These are phyloP conservation scores for Halophytophthora polymorphica DNA, from an alignment of 352 stramenopile species.

Conservation along the genomic window DNA sequence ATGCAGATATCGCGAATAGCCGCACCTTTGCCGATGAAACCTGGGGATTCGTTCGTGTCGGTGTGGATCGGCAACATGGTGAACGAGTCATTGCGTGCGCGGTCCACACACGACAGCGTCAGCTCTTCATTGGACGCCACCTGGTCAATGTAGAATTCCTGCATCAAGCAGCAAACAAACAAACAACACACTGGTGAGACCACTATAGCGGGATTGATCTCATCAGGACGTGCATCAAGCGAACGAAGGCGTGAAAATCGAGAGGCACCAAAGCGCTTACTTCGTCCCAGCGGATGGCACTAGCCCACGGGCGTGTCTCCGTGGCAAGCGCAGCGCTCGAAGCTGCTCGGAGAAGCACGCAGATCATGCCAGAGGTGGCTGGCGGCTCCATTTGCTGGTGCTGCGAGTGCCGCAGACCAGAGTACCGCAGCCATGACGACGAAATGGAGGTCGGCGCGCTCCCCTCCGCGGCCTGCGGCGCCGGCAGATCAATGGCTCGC, in stretches of 20 bases:
- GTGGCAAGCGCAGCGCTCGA: constrained; percentile 35
- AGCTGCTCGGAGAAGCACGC: constrained; percentile 39
- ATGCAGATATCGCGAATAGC: background rate
- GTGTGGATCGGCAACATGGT: constrained; percentile 39
- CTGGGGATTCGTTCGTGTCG: constrained; percentile 38
- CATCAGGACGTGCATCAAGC: no score
- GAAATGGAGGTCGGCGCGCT: constrained; percentile 7
- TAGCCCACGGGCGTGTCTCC: constrained; percentile 34
- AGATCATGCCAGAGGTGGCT: constrained; percentile 34
- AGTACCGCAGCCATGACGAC: constrained; percentile 57
- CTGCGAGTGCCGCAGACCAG: constrained; percentile 15
- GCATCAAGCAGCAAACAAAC: background rate
- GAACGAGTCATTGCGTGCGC: constrained; percentile 47
- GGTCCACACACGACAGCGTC: constrained; percentile 67
- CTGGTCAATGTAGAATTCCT: constrained; percentile 76
- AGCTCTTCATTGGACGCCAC: constrained; percentile 64
- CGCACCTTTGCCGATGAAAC: constrained; percentile 78
- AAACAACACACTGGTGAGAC: background rate
- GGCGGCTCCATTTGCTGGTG: constrained; percentile 22
- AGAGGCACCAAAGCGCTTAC: constrained; percentile 10
- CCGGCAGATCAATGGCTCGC: constrained; percentile 50
- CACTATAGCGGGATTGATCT: no score
- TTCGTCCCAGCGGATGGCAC: constrained; percentile 53
- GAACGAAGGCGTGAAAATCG: no score
- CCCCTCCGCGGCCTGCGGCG: constrained; percentile 18